phyloP scores from a whole-genome alignment of 2,329 filamentous ascomycete species.

The Graphium sp. region DNA sequence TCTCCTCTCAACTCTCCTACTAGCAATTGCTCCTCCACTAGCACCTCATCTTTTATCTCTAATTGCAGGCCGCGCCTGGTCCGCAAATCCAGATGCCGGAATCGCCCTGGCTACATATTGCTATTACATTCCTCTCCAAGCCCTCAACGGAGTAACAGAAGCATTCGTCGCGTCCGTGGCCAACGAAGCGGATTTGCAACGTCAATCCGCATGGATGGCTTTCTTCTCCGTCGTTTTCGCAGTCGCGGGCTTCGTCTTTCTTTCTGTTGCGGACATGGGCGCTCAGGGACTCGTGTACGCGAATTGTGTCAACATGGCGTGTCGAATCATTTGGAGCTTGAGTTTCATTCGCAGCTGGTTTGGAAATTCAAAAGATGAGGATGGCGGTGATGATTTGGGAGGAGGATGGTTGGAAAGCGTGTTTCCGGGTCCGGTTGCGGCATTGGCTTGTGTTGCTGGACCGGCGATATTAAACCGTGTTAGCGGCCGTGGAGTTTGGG shows the following conservation, averaged over 20 bases:
- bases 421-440: too few relatives aligned
- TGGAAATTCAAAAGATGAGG: slow-evolving; percentile 3
- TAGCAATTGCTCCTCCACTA: slow-evolving; percentile 57
- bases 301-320: slow-evolving; percentile 78
- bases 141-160: slow-evolving; percentile 80
- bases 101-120: slow-evolving; percentile 65
- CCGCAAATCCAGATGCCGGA: slow-evolving; percentile 53
- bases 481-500: slow-evolving; percentile 5
- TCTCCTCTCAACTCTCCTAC: slow-evolving; percentile 52
- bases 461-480: too few relatives aligned
- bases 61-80: slow-evolving; percentile 66
- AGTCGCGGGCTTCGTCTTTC: slow-evolving; percentile 54
- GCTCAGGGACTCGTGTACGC: slow-evolving; percentile 70
- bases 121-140: slow-evolving; percentile 85
- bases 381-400: too few relatives aligned
- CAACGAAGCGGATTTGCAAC: slow-evolving; percentile 53
- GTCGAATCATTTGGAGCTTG: slow-evolving; percentile 68
- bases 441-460: slow-evolving; percentile 12
- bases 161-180: slow-evolving; percentile 86
- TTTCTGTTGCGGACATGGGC: slow-evolving; percentile 43
- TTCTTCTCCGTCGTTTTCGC: slow-evolving; percentile 66
- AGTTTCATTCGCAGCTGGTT: too few relatives aligned
- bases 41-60: slow-evolving; percentile 58
- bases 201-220: slow-evolving; percentile 72
- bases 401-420: too few relatives aligned